A percentile compares a stretch with the other conserved stretches of the same genome.
Conservation (phyloP, 495 filamentous ascomycete species). For the Cercophora sp. region DNA sequence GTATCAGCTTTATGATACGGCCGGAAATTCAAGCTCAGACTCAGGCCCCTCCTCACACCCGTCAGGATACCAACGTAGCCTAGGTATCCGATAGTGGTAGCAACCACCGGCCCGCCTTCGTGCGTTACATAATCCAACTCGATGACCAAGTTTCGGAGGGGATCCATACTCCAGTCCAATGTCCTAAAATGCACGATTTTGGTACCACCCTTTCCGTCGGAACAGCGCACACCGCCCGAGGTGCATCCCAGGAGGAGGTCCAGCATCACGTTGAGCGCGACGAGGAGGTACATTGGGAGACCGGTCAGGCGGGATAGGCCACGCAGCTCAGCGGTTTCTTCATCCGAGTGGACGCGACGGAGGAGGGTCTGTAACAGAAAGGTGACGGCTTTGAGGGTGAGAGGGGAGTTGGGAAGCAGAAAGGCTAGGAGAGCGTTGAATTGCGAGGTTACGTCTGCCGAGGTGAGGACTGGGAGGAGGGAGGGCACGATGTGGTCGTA, state of each 20-base stretch:
- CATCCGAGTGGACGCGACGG: conserved; percentile 45
- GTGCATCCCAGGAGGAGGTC: conserved; percentile 66
- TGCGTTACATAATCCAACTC: conserved; percentile 52
- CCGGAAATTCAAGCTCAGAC: conserved; percentile 62
- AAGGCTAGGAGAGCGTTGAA: not conserved
- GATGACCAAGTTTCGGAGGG: conserved; percentile 52
- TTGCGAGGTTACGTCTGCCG: not conserved
- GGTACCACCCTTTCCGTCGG: conserved; percentile 9
- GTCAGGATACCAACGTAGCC: conserved; percentile 63
- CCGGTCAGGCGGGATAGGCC: conserved; percentile 53
- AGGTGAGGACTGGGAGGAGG: conserved; percentile 1
- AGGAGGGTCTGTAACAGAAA: conserved; percentile 36
- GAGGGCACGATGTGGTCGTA: conserved; percentile 37
- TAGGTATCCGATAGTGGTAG: conserved; percentile 57
- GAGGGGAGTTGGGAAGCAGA: conserved; percentile 5
- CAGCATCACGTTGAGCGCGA: conserved; percentile 59
- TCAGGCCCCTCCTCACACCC: conserved; percentile 53
- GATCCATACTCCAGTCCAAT: conserved; percentile 65
- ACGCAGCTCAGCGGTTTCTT: conserved; percentile 59
- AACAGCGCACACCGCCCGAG: conserved; percentile 41
- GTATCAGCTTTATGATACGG: conserved; percentile 47
- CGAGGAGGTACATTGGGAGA: conserved; percentile 55
- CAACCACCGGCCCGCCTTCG: conserved; percentile 41
- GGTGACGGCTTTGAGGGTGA: not conserved
- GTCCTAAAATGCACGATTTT: conserved; percentile 62